A percentile compares a stretch with the other conserved stretches of the same genome.
Conservation (phyloP, 306 rosid species). For the Alnus rubra region DNA sequence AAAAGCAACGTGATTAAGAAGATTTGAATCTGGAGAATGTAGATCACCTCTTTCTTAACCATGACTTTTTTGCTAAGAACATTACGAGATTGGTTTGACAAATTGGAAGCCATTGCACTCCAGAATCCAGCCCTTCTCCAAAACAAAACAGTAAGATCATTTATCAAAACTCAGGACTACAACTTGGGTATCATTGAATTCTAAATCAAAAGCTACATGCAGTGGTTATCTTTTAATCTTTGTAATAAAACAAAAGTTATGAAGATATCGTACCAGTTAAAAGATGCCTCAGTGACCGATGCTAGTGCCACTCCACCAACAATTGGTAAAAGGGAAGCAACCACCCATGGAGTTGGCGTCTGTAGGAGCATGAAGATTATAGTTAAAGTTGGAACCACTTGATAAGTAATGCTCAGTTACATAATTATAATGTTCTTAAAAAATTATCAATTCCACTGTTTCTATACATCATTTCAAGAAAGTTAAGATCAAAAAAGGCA, state of each 20-base stretch:
- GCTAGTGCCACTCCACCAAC: conserved; percentile 92
- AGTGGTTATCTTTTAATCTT: not conserved
- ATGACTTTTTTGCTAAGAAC: conserved; percentile 97
- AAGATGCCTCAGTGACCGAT: conserved; percentile 85
- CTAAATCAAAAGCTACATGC: conserved; percentile 5
- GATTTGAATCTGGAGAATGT: conserved; percentile 5
- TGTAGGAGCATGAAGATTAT: conserved; percentile 29
- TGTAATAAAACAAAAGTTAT: not conserved
- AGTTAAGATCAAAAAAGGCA: not conserved
- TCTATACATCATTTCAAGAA: conserved; percentile 1
- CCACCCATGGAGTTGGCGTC: conserved; percentile 81
- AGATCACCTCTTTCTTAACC: conserved; percentile 71
- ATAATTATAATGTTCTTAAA: not conserved
- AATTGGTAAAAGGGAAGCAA: conserved; percentile 79
- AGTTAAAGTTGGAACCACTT: conserved; percentile 17
- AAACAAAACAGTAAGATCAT: conserved; percentile 16
- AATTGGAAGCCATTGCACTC: conserved; percentile 99
- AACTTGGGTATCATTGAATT: not conserved
- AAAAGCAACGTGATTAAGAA: conserved; percentile 9
- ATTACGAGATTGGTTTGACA: conserved; percentile 91
- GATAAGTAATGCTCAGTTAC: not conserved
- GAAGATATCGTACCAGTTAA: conserved; percentile 65
- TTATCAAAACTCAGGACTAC: not conserved
- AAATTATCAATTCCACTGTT: not conserved
- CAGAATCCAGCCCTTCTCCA: conserved; percentile 82